Percentiles rank a stretch among this genome's conserved stretches.
Evolutionary conservation across 208 protist species (phyloP).

Genomic region (Trypanosoma melophagium): DNA sequence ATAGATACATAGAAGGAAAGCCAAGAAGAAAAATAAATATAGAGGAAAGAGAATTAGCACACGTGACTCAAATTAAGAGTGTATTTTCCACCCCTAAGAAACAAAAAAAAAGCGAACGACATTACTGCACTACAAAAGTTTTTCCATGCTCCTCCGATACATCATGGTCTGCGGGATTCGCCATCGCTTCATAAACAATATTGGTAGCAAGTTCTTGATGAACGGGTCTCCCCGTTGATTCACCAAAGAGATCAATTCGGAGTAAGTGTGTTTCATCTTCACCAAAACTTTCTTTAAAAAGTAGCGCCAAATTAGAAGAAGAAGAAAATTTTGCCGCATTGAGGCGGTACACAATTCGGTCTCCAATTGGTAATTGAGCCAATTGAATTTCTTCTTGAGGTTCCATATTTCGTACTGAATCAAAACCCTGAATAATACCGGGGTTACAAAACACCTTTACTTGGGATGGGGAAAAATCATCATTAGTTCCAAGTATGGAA

Average conservation of each 20-base stretch:
- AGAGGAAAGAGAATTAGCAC: background rate
- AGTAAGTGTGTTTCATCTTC: slow-evolving; percentile 72
- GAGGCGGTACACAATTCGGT: slow-evolving; percentile 77
- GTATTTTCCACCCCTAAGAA: too few relatives aligned
- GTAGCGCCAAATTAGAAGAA: slow-evolving; percentile 51
- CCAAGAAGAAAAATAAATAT: slow-evolving; percentile 8
- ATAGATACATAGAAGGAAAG: background rate
- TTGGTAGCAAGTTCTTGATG: slow-evolving; percentile 76
- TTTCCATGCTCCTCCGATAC: slow-evolving; percentile 43
- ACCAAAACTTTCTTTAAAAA: slow-evolving; percentile 80
- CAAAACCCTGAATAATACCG: slow-evolving; percentile 60
- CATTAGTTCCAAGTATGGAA: slow-evolving; percentile 56
- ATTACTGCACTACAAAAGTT: slow-evolving; percentile 22
- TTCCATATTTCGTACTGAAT: slow-evolving; percentile 67
- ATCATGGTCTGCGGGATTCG: slow-evolving; percentile 86
- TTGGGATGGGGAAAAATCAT: slow-evolving; percentile 52
- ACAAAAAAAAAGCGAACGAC: background rate
- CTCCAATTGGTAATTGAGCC: slow-evolving; percentile 49
- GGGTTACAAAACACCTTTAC: slow-evolving; percentile 84
- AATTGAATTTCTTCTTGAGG: slow-evolving; percentile 79
- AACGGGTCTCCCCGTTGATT: slow-evolving; percentile 62
- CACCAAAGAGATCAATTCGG: slow-evolving; percentile 84
- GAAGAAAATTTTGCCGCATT: slow-evolving; percentile 68
- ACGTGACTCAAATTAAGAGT: too few relatives aligned
- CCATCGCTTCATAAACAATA: slow-evolving; percentile 76